phyloP scores from a whole-genome alignment of 805 yeast genomes.

The Candida loeiensis region DNA sequence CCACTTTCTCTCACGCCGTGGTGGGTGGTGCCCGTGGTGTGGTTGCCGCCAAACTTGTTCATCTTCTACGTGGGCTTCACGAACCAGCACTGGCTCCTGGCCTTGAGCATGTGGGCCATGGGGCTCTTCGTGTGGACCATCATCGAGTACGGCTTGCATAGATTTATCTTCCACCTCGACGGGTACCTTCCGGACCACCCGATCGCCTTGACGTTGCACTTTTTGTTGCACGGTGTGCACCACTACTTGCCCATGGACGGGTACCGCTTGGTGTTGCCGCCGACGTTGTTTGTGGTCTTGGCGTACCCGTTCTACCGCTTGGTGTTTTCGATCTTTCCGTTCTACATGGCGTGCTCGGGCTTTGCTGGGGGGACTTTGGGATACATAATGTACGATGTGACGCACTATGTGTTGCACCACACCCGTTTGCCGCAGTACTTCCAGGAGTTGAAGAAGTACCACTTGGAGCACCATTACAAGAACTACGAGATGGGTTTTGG shows the following conservation, averaged over 20 bases:
- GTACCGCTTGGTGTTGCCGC: constrained; percentile 93
- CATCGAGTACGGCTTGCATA: constrained; percentile 81
- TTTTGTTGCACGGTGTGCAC: constrained; percentile 91
- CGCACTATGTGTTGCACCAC: constrained; percentile 95
- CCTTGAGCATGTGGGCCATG: constrained; percentile 58
- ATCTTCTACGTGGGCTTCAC: constrained; percentile 57
- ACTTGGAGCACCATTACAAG: constrained; percentile 96
- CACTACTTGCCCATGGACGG: constrained; percentile 98
- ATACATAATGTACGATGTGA: constrained; percentile 83
- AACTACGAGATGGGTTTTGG: constrained; percentile 97
- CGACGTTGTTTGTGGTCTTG: constrained; percentile 69
- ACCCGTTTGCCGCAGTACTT: constrained; percentile 71
- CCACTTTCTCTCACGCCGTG: constrained; percentile 90
- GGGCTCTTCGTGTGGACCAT: constrained; percentile 95
- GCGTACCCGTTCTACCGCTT: constrained; percentile 77
- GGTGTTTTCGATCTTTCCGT: constrained; percentile 76
- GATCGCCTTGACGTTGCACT: constrained; percentile 74
- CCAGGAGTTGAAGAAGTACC: constrained; percentile 81
- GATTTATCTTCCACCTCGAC: constrained; percentile 93
- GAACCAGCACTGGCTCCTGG: constrained; percentile 42
- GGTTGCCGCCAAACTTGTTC: constrained; percentile 79
- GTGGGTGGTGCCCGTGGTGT: constrained; percentile 84
- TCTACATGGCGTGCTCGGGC: constrained; percentile 81
- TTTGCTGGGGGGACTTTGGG: constrained; percentile 97
- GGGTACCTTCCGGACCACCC: constrained; percentile 78